Evolutionary conservation across 2,329 filamentous ascomycete genomes (phyloP).

Genomic region (Alternaria arborescens): DNA sequence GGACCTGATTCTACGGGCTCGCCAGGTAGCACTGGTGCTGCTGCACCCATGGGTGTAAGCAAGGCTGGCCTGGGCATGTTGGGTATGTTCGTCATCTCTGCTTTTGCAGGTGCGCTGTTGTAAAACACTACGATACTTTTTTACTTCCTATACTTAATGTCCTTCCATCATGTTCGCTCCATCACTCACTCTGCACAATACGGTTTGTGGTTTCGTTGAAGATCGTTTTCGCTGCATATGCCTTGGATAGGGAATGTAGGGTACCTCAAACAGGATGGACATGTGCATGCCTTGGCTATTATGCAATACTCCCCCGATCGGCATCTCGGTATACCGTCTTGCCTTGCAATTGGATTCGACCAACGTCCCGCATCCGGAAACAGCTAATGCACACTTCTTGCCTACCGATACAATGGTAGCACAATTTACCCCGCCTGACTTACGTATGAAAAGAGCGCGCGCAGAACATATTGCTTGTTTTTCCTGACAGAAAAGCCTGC

Average conservation of each 20-base stretch:
- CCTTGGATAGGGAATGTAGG: neutral
- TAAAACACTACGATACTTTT: conserved; percentile 11
- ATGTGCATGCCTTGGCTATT: neutral
- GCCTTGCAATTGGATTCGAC: neutral
- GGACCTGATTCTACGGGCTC: conserved; percentile 9
- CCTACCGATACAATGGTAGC: neutral
- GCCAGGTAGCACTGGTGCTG: conserved; percentile 23
- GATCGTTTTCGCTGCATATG: neutral
- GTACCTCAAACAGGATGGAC: neutral
- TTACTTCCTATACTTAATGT: neutral
- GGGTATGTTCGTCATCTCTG: conserved; percentile 38
- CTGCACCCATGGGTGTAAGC: conserved; percentile 25
- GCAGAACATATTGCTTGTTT: too few species aligned
- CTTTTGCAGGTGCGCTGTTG: conserved; percentile 39
- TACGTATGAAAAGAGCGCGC: neutral
- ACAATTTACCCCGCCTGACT: neutral
- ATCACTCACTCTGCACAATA: neutral
- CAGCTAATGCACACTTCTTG: neutral
- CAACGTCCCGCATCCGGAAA: neutral
- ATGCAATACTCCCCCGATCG: neutral
- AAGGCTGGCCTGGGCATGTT: conserved; percentile 42
- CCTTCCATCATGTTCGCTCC: too few species aligned
- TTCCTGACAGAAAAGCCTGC: too few species aligned
- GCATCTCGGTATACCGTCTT: neutral
- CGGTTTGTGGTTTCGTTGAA: neutral